Conservation (phyloP, 768 basidiomycete genomes). For the Collybiopsis luxurians region DNA sequence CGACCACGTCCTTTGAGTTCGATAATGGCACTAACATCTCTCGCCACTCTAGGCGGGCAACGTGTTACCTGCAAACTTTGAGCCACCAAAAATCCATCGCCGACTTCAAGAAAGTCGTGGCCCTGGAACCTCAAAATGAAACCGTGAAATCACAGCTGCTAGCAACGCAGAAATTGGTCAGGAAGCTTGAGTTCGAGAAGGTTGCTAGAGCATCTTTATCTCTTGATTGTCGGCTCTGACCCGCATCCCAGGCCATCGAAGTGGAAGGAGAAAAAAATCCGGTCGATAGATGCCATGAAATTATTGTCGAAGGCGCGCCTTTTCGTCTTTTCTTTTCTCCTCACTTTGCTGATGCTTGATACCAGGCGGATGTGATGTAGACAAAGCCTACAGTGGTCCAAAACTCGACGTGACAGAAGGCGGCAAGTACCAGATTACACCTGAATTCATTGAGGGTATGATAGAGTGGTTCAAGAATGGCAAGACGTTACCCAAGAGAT, state of each 20-base stretch:
- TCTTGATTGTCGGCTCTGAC: not conserved
- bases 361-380: conserved; percentile 76
- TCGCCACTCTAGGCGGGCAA: conserved; percentile 62
- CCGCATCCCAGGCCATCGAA: conserved; percentile 74
- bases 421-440: conserved; percentile 70
- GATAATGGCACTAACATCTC: conserved; percentile 4
- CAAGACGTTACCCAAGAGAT: conserved; percentile 86
- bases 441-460: conserved; percentile 81
- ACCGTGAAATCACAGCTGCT: conserved; percentile 76
- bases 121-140: conserved; percentile 85
- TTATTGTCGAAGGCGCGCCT: conserved; percentile 69
- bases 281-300: conserved; percentile 70
- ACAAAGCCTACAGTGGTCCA: conserved; percentile 74
- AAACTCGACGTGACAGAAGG: conserved; percentile 54
- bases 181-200: conserved; percentile 92
- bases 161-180: conserved; percentile 87
- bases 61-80: conserved; percentile 86
- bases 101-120: conserved; percentile 84
- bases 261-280: conserved; percentile 85
- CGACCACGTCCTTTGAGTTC: not conserved
- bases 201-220: conserved; percentile 29
- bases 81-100: conserved; percentile 82
- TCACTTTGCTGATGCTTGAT: not conserved
- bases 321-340: not conserved
- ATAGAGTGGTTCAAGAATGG: conserved; percentile 91